Percentiles rank a stretch among this genome's conserved stretches.
phyloP scores from a whole-genome alignment of 2,329 filamentous ascomycete genomes.

The Fusarium chlamydosporum region DNA sequence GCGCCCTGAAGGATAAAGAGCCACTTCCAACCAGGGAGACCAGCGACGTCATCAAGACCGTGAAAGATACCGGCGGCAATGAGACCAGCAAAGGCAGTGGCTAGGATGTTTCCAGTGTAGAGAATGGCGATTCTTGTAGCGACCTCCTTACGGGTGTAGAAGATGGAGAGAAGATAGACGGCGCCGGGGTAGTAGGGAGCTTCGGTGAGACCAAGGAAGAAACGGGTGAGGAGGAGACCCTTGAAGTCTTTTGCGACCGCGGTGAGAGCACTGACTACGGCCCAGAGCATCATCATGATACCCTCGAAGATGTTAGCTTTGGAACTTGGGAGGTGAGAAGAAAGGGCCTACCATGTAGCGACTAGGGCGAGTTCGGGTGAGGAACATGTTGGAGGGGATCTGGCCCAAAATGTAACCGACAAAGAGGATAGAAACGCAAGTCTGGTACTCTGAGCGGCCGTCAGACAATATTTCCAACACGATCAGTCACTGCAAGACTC shows the following conservation, averaged over 20 bases:
- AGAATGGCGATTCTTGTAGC: conserved; percentile 60
- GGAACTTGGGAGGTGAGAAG: fast-evolving
- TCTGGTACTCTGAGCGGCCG: conserved; percentile 51
- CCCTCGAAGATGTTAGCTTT: conserved; percentile 48
- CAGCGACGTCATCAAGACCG: conserved; percentile 48
- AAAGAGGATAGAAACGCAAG: conserved; percentile 53
- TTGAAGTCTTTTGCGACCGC: conserved; percentile 64
- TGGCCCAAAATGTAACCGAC: conserved; percentile 63
- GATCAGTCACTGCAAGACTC: fast-evolving
- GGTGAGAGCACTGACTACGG: conserved; percentile 62
- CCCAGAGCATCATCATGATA: conserved; percentile 63
- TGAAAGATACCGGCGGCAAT: conserved; percentile 62
- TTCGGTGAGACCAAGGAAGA: conserved; percentile 60
- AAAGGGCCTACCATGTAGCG: conserved; percentile 56
- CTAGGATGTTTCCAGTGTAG: conserved; percentile 58
- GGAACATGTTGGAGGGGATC: conserved; percentile 61
- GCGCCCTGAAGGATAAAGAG: conserved; percentile 77
- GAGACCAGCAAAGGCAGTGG: conserved; percentile 60
- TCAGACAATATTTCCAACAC: not conserved
- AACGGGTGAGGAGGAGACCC: conserved; percentile 63
- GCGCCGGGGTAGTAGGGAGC: conserved; percentile 58
- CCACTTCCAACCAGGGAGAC: conserved; percentile 54
- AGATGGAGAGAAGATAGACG: conserved; percentile 63
- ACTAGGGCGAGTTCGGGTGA: conserved; percentile 59
- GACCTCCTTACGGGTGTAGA: conserved; percentile 68